These are phyloP conservation scores for Tolypocladium tropicale DNA, from an alignment of 2,329 filamentous ascomycete species.

Conservation along the genomic window DNA sequence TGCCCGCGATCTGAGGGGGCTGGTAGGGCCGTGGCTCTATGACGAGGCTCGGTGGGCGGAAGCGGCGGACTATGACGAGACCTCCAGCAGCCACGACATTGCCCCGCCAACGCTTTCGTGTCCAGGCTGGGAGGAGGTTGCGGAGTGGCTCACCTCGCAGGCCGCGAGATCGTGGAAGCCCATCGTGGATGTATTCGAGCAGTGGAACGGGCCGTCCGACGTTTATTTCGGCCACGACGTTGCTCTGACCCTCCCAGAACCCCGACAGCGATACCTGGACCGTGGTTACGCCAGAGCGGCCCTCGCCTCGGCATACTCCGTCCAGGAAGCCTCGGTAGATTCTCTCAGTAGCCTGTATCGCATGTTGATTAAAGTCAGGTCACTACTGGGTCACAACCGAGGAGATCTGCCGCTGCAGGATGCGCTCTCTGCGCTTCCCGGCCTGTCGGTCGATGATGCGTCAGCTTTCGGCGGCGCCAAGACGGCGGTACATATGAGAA, in stretches of 20 bases:
- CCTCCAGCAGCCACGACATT: constrained; percentile 9
- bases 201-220: constrained; percentile 66
- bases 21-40: constrained; percentile 67
- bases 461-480: constrained; percentile 11
- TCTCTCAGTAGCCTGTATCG: constrained; percentile 50
- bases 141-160: constrained; percentile 55
- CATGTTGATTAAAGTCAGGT: constrained; percentile 45
- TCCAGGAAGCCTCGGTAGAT: constrained; percentile 48
- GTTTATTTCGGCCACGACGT: constrained; percentile 55
- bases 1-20: constrained; percentile 54
- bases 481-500: constrained; percentile 20
- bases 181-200: constrained; percentile 52
- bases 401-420: constrained; percentile 41
- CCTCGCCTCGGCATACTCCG: constrained; percentile 56
- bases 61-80: constrained; percentile 1
- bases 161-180: constrained; percentile 50
- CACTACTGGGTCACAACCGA: constrained; percentile 48
- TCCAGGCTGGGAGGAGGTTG: constrained; percentile 58
- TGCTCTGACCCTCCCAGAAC: constrained; percentile 47
- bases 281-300: constrained; percentile 56
- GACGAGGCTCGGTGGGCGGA: constrained; percentile 47
- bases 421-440: constrained; percentile 33
- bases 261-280: constrained; percentile 49
- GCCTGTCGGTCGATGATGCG: constrained; percentile 20
- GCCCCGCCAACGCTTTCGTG: constrained; percentile 26